Evolutionary conservation across 768 basidiomycete genomes (phyloP).

Genomic region (Suillus fuscotomentosus): DNA sequence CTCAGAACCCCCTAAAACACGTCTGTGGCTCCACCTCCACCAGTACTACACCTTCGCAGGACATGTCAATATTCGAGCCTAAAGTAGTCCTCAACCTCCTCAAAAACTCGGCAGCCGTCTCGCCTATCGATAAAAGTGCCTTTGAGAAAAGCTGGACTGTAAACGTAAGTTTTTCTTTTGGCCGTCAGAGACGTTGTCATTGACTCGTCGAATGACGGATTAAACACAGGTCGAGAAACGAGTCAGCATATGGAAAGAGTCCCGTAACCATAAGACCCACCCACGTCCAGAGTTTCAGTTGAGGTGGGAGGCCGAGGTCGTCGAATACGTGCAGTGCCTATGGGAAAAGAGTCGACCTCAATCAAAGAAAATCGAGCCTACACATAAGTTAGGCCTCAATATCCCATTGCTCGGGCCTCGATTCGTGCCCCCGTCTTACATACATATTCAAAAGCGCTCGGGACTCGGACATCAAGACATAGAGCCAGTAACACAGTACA

Average conservation of each 20-base stretch:
- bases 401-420: slow-evolving; percentile 21
- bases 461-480: no score
- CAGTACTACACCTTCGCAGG: no score
- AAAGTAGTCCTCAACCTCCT: slow-evolving; percentile 2
- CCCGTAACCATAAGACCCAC: not conserved
- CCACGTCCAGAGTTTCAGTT: slow-evolving; percentile 14
- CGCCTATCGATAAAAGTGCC: not conserved
- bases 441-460: slow-evolving; percentile 6
- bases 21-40: no score
- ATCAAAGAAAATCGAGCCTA: slow-evolving; percentile 5
- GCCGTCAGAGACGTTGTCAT: not conserved
- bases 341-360: slow-evolving; percentile 3
- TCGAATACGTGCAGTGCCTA: slow-evolving; percentile 20
- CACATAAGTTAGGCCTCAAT: not conserved
- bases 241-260: not conserved
- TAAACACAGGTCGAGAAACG: slow-evolving; percentile 1
- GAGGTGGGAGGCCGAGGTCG: slow-evolving; percentile 20
- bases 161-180: not conserved
- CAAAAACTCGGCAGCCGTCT: not conserved
- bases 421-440: slow-evolving; percentile 20
- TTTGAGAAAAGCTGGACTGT: slow-evolving; percentile 3
- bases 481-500: slow-evolving; percentile 1
- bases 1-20: no score
- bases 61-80: slow-evolving; percentile 15
- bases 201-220: no score